Evolutionary conservation across 495 filamentous ascomycete species (phyloP), one percentile per base, ranked within the genome.

Genomic region (Bathelium albidoporum): DNA sequence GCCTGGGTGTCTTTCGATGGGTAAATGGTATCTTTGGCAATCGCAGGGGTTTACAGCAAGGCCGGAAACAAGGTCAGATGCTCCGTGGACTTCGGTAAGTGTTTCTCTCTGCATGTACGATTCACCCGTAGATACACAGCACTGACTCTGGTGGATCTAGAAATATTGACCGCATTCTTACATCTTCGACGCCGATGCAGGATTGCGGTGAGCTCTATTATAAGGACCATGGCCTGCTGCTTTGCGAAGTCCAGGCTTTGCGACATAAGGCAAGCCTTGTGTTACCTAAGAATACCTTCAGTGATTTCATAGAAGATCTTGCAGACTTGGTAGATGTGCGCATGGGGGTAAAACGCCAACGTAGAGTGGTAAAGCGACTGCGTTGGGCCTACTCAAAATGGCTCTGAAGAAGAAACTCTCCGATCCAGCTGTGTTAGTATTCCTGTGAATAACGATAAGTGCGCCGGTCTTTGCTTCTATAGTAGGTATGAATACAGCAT

Each of bases 331-430:
- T 87, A 14, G 88, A 96, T 71, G 80, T 91, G 58, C 83, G 87
- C 62, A 78, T 74, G 7, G 89, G 89, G 18, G 81, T 94, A 31
- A 79, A 84, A 59, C 80, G 80, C 61, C 91, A 96, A 76, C 78
- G 85, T 66, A 85, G 82, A 71, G 86, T 91, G 52, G 76, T 94
- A 43, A 86, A 90, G 63, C 81, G 94, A 64, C 89, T 97, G 65
- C 79, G 87, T 62, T 97, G 94, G 87, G 87, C 87, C 12, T 96
- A 97, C 80, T 83, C 83, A 9, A 88, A 85, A 69, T 94, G 86
- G 85, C 72, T 91, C 32, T 72, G 65, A 62, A 52, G 2, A 45
- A n/a, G 34, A 14, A 39, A 14, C 34, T 5, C 34, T 14, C 34
- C 34, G 14, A 14, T 39, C 14, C 34, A n/a, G n/a, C n/a, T n/a